Conservation (phyloP, 1,284 basidiomycete genomes). For the Cryptococcus maquisensis region DNA sequence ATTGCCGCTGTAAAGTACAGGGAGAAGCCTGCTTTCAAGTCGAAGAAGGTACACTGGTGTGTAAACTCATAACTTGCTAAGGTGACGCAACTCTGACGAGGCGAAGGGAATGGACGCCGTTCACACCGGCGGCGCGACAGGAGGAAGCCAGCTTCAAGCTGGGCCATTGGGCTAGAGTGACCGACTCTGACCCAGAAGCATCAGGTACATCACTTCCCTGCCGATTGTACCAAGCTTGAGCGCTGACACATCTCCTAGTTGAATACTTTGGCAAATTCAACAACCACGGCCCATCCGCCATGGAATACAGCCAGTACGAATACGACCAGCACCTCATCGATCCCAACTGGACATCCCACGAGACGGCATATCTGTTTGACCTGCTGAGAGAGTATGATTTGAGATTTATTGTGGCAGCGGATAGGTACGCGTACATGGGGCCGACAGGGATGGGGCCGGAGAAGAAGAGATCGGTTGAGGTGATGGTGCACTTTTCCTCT, state of each 20-base stretch:
- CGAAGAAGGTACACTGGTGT: constrained; percentile 57
- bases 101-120: constrained; percentile 66
- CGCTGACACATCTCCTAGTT: constrained; percentile 36
- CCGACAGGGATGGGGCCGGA: constrained; percentile 25
- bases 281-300: constrained; percentile 54
- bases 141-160: constrained; percentile 17
- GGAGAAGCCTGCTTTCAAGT: constrained; percentile 60
- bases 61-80: constrained; percentile 30
- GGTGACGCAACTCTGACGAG: background rate
- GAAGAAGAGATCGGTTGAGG: constrained; percentile 63
- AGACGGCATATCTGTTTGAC: constrained; percentile 89
- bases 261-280: constrained; percentile 44
- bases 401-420: constrained; percentile 84
- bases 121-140: constrained; percentile 51
- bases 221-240: background rate
- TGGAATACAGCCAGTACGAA: constrained; percentile 85
- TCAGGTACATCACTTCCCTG: constrained; percentile 12
- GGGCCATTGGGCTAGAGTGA: constrained; percentile 41
- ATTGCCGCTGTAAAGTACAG: constrained; percentile 66
- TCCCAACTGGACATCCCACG: constrained; percentile 83
- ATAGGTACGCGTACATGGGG: constrained; percentile 70
- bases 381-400: constrained; percentile 79
- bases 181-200: constrained; percentile 31
- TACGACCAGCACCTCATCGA: constrained; percentile 77
- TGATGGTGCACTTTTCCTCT: constrained; percentile 29